These are phyloP conservation scores for Diddensiella santjacobensis DNA, from an alignment of 805 yeast species.

Conservation along the genomic window DNA sequence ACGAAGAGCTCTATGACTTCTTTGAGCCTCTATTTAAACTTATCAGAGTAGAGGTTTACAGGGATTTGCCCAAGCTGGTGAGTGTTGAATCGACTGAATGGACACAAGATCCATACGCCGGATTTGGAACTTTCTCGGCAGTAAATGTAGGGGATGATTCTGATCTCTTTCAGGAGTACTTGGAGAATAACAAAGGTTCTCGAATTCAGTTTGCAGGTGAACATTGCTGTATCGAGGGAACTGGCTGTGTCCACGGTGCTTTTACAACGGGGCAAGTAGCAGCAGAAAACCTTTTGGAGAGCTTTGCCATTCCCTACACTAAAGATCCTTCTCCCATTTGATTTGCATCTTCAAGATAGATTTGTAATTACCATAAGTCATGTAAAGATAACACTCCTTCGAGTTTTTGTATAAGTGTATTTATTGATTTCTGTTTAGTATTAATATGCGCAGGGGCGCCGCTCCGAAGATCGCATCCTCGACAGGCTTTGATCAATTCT, in stretches of 20 bases:
- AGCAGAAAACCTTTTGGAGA: slow-evolving; percentile 20
- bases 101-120: slow-evolving; percentile 30
- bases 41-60: slow-evolving; percentile 17
- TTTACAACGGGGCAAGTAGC: slow-evolving; percentile 22
- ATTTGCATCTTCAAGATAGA: no score
- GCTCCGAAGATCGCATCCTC: no score
- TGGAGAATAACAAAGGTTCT: slow-evolving; percentile 15
- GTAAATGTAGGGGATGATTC: slow-evolving; percentile 25
- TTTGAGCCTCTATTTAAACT: slow-evolving; percentile 24
- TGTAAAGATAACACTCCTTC: no score
- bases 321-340: slow-evolving; percentile 18
- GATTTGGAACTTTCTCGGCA: slow-evolving; percentile 30
- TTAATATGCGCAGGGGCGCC: no score
- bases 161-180: slow-evolving; percentile 20
- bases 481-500: no score
- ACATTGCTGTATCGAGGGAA: slow-evolving; percentile 23
- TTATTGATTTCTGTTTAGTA: no score
- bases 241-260: slow-evolving; percentile 26
- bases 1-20: slow-evolving; percentile 21
- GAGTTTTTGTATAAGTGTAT: no score
- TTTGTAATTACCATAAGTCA: no score
- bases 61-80: slow-evolving; percentile 17
- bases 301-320: slow-evolving; percentile 14
- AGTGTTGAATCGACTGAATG: slow-evolving; percentile 27
- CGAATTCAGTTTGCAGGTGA: slow-evolving; percentile 32